A percentile compares a stretch with the other conserved stretches of the same genome.
phyloP scores from a whole-genome alignment of 176 grass and related monocot genomes.

The Oryza brachyantha region DNA sequence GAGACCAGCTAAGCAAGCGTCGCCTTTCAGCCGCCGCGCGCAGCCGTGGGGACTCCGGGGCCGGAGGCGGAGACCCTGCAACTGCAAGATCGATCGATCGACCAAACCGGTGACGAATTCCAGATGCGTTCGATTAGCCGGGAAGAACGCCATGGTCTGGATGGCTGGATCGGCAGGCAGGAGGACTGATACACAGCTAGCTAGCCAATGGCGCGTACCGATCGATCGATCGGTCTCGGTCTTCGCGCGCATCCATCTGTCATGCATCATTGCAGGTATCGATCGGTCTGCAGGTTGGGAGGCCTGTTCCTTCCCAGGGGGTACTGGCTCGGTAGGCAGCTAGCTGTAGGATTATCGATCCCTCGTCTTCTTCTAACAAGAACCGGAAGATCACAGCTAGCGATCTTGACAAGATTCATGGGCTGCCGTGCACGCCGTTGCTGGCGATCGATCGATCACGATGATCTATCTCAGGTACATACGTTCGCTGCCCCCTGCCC shows the following conservation, averaged over 20 bases:
- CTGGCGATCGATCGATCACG: not conserved
- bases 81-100: not conserved
- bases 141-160: not conserved
- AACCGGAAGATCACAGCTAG: not conserved
- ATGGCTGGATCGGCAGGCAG: no score
- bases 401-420: not conserved
- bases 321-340: not conserved
- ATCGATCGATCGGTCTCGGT: no score
- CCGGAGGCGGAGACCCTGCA: no score
- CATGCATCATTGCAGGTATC: not conserved
- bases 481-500: no score
- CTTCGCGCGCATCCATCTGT: no score
- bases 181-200: no score
- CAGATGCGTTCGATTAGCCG: not conserved
- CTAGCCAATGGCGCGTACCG: not conserved
- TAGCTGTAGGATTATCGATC: no score
- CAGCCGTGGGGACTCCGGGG: not conserved
- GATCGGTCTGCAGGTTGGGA: not conserved
- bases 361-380: no score
- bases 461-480: no score
- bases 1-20: not conserved
- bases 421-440: not conserved
- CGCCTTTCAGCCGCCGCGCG: not conserved
- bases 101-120: not conserved
- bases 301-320: not conserved